Evolutionary conservation across 805 yeast genomes (phyloP), one percentile per base, ranked within the genome.

Genomic region (Saccharomycopsis sp.): DNA sequence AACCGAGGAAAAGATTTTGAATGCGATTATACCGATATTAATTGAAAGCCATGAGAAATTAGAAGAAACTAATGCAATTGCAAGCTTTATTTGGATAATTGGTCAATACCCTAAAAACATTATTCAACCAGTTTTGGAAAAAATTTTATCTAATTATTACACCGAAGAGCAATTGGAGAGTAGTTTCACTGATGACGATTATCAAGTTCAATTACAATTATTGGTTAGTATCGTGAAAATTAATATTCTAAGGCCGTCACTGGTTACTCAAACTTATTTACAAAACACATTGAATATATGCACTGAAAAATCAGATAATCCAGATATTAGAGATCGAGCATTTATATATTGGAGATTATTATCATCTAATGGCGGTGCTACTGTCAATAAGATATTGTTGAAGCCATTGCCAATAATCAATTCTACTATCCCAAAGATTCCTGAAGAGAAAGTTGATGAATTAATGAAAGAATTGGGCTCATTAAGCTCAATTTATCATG

Each of bases 401-500:
- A 69, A 77, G 8, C 74, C 73, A 50, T 66, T 85, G 45, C 95
- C 96, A 9, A 75, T 77, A 7, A 76, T 93, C 47, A 74, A 77
- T 36, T 73, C 86, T 2, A 81, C 88, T 1, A 76, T 89, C 24
- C 81, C 87, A 34, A 63, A 71, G 16, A 81, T 89, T 56, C 79
- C 86, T 33, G 81, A 85, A 0, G 70, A 68, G 19, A 68, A 87
- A 3, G 70, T 89, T 46, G 76, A 79, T 34, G 81, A 77, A 51
- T 70, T 93, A 40, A 58, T 90, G 24, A 59, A 66, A n/a, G 95
- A 90, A 58, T 64, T 90, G 45, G 80, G 94, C 2, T 82, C 93
- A 6, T 71, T 93, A 50, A 81, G 96, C 31, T 86, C 97, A 0
- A 93, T 93, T 2, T 86, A 86, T 58, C 94, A 84, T 62, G 83